phyloP scores from a whole-genome alignment of 768 basidiomycete species.

The Hemileccinum rubropunctum region DNA sequence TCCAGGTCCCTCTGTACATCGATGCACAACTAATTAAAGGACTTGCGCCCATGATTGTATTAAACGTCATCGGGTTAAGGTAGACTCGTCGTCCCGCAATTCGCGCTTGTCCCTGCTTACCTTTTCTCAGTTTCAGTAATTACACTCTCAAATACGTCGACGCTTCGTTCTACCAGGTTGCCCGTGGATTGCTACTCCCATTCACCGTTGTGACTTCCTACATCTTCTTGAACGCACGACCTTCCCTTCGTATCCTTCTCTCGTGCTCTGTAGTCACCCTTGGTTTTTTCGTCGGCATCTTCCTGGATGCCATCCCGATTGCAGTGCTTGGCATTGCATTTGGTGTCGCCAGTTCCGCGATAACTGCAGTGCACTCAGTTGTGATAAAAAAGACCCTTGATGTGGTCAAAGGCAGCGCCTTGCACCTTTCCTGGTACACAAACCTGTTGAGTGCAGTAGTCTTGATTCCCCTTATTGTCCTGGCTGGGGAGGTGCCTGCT shows the following conservation, averaged over 20 bases:
- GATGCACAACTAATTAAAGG: slow-evolving; percentile 67
- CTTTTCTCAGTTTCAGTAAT: slow-evolving; percentile 70
- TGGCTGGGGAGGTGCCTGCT: slow-evolving; percentile 72
- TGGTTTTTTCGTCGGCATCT: slow-evolving; percentile 90
- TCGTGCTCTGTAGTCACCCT: slow-evolving; percentile 80
- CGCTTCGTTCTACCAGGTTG: slow-evolving; percentile 94
- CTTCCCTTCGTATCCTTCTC: slow-evolving; percentile 69
- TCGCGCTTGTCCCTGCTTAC: not conserved
- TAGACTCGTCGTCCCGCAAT: slow-evolving; percentile 30
- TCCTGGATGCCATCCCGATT: slow-evolving; percentile 66
- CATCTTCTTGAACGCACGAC: slow-evolving; percentile 69
- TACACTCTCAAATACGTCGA: slow-evolving; percentile 93
- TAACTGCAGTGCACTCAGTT: slow-evolving; percentile 88
- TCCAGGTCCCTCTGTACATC: slow-evolving; percentile 66
- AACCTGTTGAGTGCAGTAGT: slow-evolving; percentile 77
- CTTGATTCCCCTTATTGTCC: slow-evolving; percentile 67
- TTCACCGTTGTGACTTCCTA: slow-evolving; percentile 91
- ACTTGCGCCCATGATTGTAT: slow-evolving; percentile 66
- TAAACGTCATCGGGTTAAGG: slow-evolving; percentile 86
- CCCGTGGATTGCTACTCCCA: slow-evolving; percentile 89
- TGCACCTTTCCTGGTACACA: slow-evolving; percentile 88
- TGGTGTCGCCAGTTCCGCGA: slow-evolving; percentile 81
- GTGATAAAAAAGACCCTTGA: slow-evolving; percentile 87
- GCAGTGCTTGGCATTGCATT: slow-evolving; percentile 68
- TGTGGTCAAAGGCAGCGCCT: slow-evolving; percentile 79